These are phyloP conservation scores for Panicum virgatum DNA, from an alignment of 202 grass and related monocot species.

Conservation along the genomic window DNA sequence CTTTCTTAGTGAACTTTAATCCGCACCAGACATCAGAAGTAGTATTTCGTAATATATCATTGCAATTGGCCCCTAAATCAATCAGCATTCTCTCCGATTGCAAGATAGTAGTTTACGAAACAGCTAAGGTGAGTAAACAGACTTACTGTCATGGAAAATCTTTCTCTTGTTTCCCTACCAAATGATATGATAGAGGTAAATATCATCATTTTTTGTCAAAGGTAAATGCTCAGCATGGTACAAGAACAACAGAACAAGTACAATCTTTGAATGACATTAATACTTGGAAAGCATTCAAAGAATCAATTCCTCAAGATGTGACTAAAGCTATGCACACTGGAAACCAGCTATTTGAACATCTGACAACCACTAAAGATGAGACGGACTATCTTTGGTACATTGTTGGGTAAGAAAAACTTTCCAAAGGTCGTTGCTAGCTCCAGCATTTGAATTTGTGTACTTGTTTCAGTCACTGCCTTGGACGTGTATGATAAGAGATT, in stretches of 20 bases:
- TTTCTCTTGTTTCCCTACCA: not conserved
- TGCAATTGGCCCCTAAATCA: slow-evolving; percentile 58
- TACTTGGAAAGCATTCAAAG: slow-evolving; percentile 63
- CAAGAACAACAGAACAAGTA: slow-evolving; percentile 53
- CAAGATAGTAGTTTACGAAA: slow-evolving; percentile 62
- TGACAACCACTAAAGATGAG: slow-evolving; percentile 70
- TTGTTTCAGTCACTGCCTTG: not conserved
- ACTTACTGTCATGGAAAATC: not conserved
- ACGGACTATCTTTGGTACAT: slow-evolving; percentile 98
- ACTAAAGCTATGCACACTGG: slow-evolving; percentile 34
- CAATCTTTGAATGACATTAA: slow-evolving; percentile 46
- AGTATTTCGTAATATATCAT: slow-evolving; percentile 53
- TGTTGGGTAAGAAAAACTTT: slow-evolving; percentile 52
- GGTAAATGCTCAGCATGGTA: slow-evolving; percentile 63
- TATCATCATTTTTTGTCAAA: slow-evolving; percentile 14
- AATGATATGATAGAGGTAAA: not conserved
- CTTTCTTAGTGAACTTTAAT: slow-evolving; percentile 79
- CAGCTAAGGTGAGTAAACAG: slow-evolving; percentile 55
- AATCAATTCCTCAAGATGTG: slow-evolving; percentile 50
- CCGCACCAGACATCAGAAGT: slow-evolving; percentile 22
- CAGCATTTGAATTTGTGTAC: not conserved
- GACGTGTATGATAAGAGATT: slow-evolving; percentile 1
- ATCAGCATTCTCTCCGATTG: slow-evolving; percentile 76
- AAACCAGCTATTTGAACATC: slow-evolving; percentile 74
- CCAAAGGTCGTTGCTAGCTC: not conserved